Evolutionary conservation across 2,329 filamentous ascomycete species (phyloP).

Genomic region (Diaporthe sp.): DNA sequence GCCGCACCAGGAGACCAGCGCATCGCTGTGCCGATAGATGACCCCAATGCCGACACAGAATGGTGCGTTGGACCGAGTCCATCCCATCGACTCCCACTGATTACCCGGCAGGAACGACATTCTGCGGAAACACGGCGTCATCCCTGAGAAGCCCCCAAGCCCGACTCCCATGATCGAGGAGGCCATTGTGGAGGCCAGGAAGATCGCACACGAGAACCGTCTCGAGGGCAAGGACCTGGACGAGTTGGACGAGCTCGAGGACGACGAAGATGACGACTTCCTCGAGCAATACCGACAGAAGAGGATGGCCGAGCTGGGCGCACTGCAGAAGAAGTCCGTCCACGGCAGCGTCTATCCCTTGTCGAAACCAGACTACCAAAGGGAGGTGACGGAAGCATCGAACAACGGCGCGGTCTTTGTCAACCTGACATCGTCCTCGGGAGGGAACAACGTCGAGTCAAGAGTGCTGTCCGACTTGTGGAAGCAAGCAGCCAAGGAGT

Average conservation of each 20-base stretch:
- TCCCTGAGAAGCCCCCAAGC: slow-evolving; percentile 97
- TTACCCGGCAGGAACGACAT: slow-evolving; percentile 89
- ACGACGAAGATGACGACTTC: slow-evolving; percentile 94
- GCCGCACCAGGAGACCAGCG: slow-evolving; percentile 74
- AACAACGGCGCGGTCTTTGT: slow-evolving; percentile 79
- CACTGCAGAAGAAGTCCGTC: slow-evolving; percentile 80
- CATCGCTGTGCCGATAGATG: slow-evolving; percentile 87
- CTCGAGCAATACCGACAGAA: slow-evolving; percentile 90
- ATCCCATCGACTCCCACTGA: not conserved
- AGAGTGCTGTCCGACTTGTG: slow-evolving; percentile 87
- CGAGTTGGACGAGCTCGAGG: slow-evolving; percentile 93
- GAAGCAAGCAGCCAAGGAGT: slow-evolving; percentile 86
- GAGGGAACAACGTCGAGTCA: slow-evolving; percentile 86
- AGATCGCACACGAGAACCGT: slow-evolving; percentile 90
- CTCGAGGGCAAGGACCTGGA: slow-evolving; percentile 95
- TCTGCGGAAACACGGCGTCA: slow-evolving; percentile 94
- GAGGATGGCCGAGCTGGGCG: slow-evolving; percentile 85
- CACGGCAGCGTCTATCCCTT: slow-evolving; percentile 94
- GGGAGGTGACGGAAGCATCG: slow-evolving; percentile 93
- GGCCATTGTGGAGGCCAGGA: slow-evolving; percentile 86
- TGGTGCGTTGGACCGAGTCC: slow-evolving; percentile 70
- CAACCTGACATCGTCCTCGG: slow-evolving; percentile 81
- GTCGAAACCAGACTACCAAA: slow-evolving; percentile 92
- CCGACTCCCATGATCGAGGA: slow-evolving; percentile 97
- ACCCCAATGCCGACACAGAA: slow-evolving; percentile 98